Evolutionary conservation across 176 grass and related monocot genomes (phyloP).

Genomic region (Oryza brachyantha): DNA sequence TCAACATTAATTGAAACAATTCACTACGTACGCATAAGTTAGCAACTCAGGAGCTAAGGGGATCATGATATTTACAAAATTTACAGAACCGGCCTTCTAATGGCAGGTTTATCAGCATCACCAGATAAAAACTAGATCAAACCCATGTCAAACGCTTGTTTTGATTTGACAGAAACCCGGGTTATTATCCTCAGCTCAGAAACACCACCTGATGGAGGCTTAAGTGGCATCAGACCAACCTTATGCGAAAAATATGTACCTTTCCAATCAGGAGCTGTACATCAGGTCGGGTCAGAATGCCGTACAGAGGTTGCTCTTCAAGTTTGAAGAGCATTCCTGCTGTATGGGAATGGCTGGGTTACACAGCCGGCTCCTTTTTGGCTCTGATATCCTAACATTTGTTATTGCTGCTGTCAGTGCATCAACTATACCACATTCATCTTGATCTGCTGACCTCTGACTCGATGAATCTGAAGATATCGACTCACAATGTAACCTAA

Average conservation of each 20-base stretch:
- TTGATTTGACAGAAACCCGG: slow-evolving; percentile 25
- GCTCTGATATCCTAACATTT: slow-evolving; percentile 64
- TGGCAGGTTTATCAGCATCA: slow-evolving; percentile 22
- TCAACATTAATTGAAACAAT: slow-evolving; percentile 29
- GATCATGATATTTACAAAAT: slow-evolving; percentile 58
- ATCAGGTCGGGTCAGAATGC: slow-evolving; percentile 51
- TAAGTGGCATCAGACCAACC: slow-evolving; percentile 11
- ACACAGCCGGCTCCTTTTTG: slow-evolving; percentile 59
- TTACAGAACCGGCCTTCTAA: slow-evolving; percentile 37
- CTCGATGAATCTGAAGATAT: slow-evolving; percentile 38
- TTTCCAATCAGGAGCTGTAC: slow-evolving; percentile 37
- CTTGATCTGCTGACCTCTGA: slow-evolving; percentile 45
- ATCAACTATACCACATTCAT: slow-evolving; percentile 67
- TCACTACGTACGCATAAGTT: slow-evolving; percentile 29
- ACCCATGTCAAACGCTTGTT: slow-evolving; percentile 20
- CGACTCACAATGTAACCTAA: slow-evolving; percentile 41
- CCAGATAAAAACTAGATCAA: slow-evolving; percentile 8
- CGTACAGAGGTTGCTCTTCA: slow-evolving; percentile 71
- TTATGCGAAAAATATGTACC: background rate
- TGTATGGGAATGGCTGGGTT: slow-evolving; percentile 46
- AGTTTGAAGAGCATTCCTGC: slow-evolving; percentile 62
- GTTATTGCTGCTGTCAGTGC: slow-evolving; percentile 70
- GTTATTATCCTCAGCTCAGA: slow-evolving; percentile 32
- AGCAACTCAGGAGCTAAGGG: slow-evolving; percentile 14
- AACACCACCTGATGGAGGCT: background rate